Evolutionary conservation across 2,329 filamentous ascomycete species (phyloP), one percentile per base, ranked within the genome.

Genomic region (Phymatotrichopsis omnivora): DNA sequence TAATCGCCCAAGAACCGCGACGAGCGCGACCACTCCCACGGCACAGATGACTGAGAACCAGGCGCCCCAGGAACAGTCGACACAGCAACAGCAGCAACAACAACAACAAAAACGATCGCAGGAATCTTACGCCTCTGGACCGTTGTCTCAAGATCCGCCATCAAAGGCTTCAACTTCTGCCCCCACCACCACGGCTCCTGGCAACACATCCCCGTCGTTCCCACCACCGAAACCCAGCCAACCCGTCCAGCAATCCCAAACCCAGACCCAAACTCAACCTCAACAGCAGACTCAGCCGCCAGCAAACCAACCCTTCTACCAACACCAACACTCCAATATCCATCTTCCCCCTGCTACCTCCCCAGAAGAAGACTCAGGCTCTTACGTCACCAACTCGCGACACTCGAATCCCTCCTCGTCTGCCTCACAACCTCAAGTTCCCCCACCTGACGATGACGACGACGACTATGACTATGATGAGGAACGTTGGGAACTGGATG

Each of bases 401-500:
- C 45, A 48, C 28, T 50, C 45, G 8, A 46, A 46, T n/a, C 45
- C 49, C 4, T n/a, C n/a, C n/a, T 48, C 45, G 8, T 50, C 55
- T 3, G 48, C 55, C 39, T 45, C 56, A 14, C 46, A 55, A 42
- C 44, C n/a, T n/a, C n/a, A n/a, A n/a, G 47, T 42, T 12, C 45
- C 43, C 14, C 33, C 41, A 12, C 46, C 47, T 16, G 47, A 52
- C 4, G 30, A 24, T 16, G 53, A 52, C 16, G 57, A 60, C 23
- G 50, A 47, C 19, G 56, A 49, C 36, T 49, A 48, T 27, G 49
- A 49, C 23, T 38, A 53, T 51, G 51, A 54, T 19, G 40, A 45
- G 14, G 54, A 53, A 38, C 40, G 53, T 33, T 37, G 65, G 64
- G 48, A 64, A 60, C 14, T 61, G 55, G 39, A 67, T 39, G 33